Evolutionary conservation across 371 early-diverging fungal genomes (phyloP), one percentile per base, ranked within the genome.

Genomic region (Zychaea mexicana): DNA sequence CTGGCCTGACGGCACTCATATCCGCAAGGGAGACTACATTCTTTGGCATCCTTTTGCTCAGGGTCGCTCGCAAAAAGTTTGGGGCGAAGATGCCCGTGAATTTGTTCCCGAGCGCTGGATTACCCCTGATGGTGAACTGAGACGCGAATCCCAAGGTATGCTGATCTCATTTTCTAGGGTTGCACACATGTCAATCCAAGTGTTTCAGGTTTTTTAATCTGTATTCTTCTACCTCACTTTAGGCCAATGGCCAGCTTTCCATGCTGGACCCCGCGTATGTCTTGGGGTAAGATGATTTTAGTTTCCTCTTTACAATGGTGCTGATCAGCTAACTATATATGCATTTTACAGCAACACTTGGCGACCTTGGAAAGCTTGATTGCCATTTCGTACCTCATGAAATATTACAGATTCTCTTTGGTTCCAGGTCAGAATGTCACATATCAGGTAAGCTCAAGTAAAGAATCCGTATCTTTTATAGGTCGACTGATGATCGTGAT

Each of bases 31-130:
- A 1, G 82, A 84, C 28, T 71, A 71, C 22, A 60, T 88, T 9
- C 60, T 68, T 8, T 88, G 82, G 85, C 66, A 68, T 4, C 70
- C 84, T 2, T 87, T 76, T 66, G 78, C 78, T 12, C 79, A 79
- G 68, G 90, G 87, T 4, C 79, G 88, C 30, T 64, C 68, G 8
- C 68, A 71, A 7, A 66, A 63, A 0, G 62, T 86, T 21, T 90
- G 90, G 90, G 89, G 90, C 4, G 67, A 72, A 1, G 82, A 88
- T 60, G 88, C 86, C 13, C 60, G 57, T 13, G 76, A 83, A 33
- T 90, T 85, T 73, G 73, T 69, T 19, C 90, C 90, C 2, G 84
- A 84, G 39, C 77, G 90, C 26, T 90, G 88, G 88, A 56, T 72
- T 38, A 64, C 57, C 13, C 61, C 56, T 9, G 67, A 72, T 10